phyloP scores from a whole-genome alignment of 2,329 filamentous ascomycete genomes.

The Pestalotiopsis fici region DNA sequence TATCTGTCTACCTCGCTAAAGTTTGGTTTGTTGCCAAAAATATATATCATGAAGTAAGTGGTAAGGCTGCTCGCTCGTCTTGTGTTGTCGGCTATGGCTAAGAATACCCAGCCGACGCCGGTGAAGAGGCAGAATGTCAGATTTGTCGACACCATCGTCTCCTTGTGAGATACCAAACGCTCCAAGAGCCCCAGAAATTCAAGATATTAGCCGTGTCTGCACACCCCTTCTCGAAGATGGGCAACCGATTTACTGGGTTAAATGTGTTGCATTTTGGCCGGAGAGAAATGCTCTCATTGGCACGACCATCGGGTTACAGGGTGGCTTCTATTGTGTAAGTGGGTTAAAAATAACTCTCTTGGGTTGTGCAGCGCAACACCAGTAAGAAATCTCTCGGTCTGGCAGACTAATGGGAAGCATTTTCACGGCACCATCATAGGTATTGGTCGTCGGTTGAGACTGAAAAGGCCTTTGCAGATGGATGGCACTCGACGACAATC shows the following conservation, averaged over 20 bases:
- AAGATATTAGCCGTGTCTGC: neutral
- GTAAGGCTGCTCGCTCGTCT: no score
- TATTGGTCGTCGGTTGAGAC: neutral
- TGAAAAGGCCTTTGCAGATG: constrained; percentile 1
- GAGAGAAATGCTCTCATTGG: neutral
- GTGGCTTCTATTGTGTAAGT: neutral
- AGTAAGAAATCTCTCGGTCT: neutral
- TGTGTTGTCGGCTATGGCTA: no score
- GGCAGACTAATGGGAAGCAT: neutral
- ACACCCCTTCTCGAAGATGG: neutral
- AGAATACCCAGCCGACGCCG: neutral
- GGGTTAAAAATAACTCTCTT: constrained; percentile 3
- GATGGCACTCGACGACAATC: neutral
- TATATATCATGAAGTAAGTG: no score
- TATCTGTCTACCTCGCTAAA: no score
- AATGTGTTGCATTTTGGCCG: neutral
- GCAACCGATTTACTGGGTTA: neutral
- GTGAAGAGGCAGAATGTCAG: neutral
- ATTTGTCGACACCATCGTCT: neutral
- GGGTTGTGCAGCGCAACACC: neutral
- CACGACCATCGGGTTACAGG: neutral
- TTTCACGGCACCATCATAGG: neutral
- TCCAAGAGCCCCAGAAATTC: neutral
- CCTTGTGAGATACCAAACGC: neutral
- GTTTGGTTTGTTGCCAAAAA: no score